Conservation (phyloP, 208 protist species). For the Naegleria lovaniensis region DNA sequence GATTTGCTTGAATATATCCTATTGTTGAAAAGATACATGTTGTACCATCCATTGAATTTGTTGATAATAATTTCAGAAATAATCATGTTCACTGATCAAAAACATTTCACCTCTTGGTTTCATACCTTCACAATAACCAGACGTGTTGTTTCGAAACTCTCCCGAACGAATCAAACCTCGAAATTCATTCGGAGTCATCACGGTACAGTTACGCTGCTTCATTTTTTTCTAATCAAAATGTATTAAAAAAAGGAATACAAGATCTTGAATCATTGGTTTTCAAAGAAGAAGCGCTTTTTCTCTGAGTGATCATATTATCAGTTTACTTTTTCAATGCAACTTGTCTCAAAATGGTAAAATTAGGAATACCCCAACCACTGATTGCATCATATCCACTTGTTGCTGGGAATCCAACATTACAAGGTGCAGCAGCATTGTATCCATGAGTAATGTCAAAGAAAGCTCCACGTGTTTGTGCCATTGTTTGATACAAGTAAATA, state of each 20-base stretch:
- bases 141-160: background rate
- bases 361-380: conserved; percentile 49
- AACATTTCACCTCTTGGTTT: too few relatives aligned
- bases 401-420: conserved; percentile 35
- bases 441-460: conserved; percentile 51
- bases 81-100: background rate
- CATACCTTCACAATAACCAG: background rate
- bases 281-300: too few relatives aligned
- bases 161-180: background rate
- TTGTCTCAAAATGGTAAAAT: conserved; percentile 24
- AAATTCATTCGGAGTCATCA: background rate
- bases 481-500: conserved; percentile 47
- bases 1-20: background rate
- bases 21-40: too few relatives aligned
- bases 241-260: too few relatives aligned
- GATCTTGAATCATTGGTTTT: too few relatives aligned
- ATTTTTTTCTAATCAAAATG: too few relatives aligned
- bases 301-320: background rate
- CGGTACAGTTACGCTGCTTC: too few relatives aligned
- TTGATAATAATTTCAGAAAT: too few relatives aligned
- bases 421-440: conserved; percentile 38
- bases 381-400: conserved; percentile 45
- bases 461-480: background rate
- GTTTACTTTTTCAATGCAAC: background rate
- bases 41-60: too few relatives aligned